Evolutionary conservation across 73 alveolate species (phyloP).

Genomic region (Symbiodinium pilosum): DNA sequence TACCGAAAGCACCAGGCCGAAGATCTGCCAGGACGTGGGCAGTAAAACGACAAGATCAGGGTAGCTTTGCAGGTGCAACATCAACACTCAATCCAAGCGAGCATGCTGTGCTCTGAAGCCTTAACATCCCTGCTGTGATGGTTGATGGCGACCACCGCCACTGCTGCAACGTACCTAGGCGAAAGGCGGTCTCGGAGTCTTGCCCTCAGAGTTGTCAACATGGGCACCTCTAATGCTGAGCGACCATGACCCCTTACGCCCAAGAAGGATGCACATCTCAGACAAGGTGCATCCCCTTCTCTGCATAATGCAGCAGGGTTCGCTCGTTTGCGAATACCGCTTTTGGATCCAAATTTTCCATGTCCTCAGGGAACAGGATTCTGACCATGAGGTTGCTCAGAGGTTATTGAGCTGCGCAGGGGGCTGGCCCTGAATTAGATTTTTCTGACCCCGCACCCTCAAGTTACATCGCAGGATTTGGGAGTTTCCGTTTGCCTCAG

Average conservation of each 20-base stretch:
- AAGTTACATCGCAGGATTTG: no score
- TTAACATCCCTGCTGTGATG: conserved; percentile 4
- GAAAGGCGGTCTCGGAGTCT: no score
- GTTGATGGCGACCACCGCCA: conserved; percentile 36
- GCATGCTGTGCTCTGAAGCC: not conserved
- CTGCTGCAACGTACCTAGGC: conserved; percentile 68
- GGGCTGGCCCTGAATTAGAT: no score
- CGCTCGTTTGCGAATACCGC: conserved; percentile 91
- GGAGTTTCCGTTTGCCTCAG: no score
- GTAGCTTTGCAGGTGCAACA: no score
- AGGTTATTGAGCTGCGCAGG: no score
- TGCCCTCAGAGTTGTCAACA: no score
- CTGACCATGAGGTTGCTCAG: no score
- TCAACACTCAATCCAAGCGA: no score
- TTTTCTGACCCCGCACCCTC: no score
- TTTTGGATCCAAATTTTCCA: conserved; percentile 83
- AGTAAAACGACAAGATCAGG: not conserved
- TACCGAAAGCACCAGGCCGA: not conserved
- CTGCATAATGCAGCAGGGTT: conserved; percentile 84
- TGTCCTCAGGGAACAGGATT: conserved; percentile 76
- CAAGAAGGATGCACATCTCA: no score
- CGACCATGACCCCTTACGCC: no score
- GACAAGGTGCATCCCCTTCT: conserved; percentile 63
- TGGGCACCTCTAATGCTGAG: not conserved
- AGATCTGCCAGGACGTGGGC: not conserved